Base-by-base conservation (phyloP, 352 stramenopile species). In the Pythium biforme region DNA sequence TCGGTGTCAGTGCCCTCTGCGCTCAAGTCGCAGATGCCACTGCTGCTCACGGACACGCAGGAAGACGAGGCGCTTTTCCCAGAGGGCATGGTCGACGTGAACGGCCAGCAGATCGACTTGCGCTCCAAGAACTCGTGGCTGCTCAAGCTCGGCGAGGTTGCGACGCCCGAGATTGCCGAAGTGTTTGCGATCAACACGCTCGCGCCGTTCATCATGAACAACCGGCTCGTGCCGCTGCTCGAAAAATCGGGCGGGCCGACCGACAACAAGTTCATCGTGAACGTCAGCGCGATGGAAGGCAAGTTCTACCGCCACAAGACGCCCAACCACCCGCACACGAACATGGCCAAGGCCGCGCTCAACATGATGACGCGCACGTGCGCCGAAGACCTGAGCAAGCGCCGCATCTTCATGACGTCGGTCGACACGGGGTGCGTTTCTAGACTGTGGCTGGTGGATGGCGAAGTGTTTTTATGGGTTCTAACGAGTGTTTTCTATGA, bases 331-430 rank as follows among this genome's bases (percentile, higher is more conserved):
- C 95, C 96, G 49, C 96, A 99, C 73, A 99, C 96, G 20, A 99
- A 99, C 83, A 98, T 98, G 93, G 96, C 96, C 26, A 99, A 99
- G 77, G 95, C 96, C 4, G 95, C 95, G 34, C 82, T 98, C 55
- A 99, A 99, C 75, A 99, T 99, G 96, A 97, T 99, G 74, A 99
- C 96, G n/a, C 80, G 95, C 17, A 99, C 96, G 8, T 98, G 89
- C 29, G 90, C 94, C 0, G 91, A 98, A 67, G 95, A 98, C 72
- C 72, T 98, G 71, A 95, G 89, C 52, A 97, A 97, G 70, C 83
- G 89, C 11, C 70, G 82, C 57, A 98, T 99, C 60, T 99, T 90
- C 70, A 99, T 99, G 96, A 99, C 97, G 67, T 95, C 88, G 40
- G 94, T 99, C n/a, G 96, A 99, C 77, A 99, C 96, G 19, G 96